Evolutionary conservation across 345 rosid species (phyloP).

Genomic region (Gossypium herbaceum): DNA sequence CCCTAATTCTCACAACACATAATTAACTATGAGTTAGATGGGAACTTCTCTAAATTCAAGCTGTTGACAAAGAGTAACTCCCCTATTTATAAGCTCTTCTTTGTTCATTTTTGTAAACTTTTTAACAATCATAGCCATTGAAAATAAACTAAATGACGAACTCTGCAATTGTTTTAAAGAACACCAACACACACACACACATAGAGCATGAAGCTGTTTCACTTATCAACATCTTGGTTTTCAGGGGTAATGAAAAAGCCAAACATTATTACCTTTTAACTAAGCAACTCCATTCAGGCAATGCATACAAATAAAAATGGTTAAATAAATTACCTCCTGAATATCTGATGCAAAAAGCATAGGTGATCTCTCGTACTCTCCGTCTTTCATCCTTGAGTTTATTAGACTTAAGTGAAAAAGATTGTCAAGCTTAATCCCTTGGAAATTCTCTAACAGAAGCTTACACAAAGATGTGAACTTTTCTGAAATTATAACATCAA

Average conservation of each 20-base stretch:
- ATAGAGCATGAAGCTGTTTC: background rate
- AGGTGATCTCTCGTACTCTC: constrained; percentile 65
- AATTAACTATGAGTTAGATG: background rate
- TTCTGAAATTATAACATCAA: constrained; percentile 58
- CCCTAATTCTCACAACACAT: background rate
- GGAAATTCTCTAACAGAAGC: constrained; percentile 64
- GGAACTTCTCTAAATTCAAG: background rate
- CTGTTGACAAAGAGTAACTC: background rate
- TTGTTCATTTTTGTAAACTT: background rate
- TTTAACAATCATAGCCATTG: background rate
- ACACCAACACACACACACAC: background rate
- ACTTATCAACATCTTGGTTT: background rate
- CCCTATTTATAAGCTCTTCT: background rate
- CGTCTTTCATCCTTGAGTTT: constrained; percentile 73
- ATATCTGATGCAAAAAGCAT: constrained; percentile 56
- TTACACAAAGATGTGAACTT: constrained; percentile 69
- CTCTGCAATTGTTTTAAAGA: background rate
- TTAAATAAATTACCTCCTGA: constrained; percentile 46
- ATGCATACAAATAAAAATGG: constrained; percentile 2
- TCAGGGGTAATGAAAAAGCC: too few relatives aligned
- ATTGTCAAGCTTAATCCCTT: constrained; percentile 54
- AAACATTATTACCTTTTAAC: background rate
- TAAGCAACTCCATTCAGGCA: constrained; percentile 8
- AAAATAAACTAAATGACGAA: background rate
- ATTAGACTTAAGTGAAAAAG: constrained; percentile 47